A percentile compares a stretch with the other conserved stretches of the same genome.
Evolutionary conservation across 1,284 basidiomycete genomes (phyloP).

Genomic region (Fomitopsis betulina): DNA sequence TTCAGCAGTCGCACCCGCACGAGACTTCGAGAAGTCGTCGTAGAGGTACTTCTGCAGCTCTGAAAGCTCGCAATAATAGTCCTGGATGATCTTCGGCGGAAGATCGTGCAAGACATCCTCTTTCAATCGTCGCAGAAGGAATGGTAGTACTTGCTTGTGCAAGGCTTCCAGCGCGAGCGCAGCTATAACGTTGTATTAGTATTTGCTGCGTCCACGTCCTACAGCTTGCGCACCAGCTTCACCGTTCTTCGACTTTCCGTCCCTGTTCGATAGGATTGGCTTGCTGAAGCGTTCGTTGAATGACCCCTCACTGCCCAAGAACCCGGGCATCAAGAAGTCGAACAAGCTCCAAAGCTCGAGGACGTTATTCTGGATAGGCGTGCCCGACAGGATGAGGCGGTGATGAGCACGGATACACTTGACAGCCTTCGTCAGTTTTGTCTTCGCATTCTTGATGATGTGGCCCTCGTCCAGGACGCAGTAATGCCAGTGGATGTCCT

Average conservation of each 20-base stretch:
- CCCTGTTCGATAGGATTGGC: constrained; percentile 92
- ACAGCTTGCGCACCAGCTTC: constrained; percentile 73
- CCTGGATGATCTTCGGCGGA: constrained; percentile 99
- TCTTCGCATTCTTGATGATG: constrained; percentile 98
- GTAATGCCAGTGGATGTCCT: constrained; percentile 85
- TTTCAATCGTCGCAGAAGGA: constrained; percentile 93
- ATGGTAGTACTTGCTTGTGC: constrained; percentile 99
- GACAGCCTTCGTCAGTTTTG: constrained; percentile 95
- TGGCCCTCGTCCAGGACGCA: constrained; percentile 99
- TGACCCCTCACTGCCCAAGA: constrained; percentile 90
- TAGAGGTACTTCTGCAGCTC: constrained; percentile 91
- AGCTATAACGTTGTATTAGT: constrained; percentile 41
- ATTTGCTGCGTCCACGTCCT: background rate
- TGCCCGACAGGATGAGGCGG: constrained; percentile 92
- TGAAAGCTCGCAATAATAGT: constrained; percentile 98
- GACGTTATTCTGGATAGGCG: constrained; percentile 99
- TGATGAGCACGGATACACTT: constrained; percentile 91
- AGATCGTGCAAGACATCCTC: constrained; percentile 97
- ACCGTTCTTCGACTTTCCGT: constrained; percentile 91
- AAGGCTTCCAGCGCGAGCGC: constrained; percentile 92
- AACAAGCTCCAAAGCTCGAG: constrained; percentile 98
- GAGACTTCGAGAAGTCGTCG: constrained; percentile 87
- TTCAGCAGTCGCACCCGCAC: constrained; percentile 63
- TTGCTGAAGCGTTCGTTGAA: constrained; percentile 98
- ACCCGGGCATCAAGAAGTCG: constrained; percentile 99